Evolutionary conservation across 2,329 filamentous ascomycete species (phyloP).

Genomic region (Phoma herbarum): DNA sequence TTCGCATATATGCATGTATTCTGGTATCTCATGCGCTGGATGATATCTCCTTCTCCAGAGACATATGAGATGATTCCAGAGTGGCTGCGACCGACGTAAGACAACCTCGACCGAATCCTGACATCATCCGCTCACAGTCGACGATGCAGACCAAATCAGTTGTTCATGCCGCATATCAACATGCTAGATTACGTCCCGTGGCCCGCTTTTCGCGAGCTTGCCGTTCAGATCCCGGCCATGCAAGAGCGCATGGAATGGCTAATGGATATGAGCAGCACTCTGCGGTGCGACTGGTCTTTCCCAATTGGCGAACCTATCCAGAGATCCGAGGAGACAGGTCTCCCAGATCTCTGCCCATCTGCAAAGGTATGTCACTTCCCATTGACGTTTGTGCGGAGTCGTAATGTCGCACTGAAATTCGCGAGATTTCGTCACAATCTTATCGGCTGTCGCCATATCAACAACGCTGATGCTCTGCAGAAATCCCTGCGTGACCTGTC

Average conservation of each 20-base stretch:
- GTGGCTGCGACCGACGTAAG: conserved; percentile 37
- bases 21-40: conserved; percentile 39
- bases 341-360: conserved; percentile 26
- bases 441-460: background rate
- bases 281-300: conserved; percentile 33
- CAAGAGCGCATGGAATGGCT: conserved; percentile 39
- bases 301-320: conserved; percentile 21
- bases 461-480: background rate
- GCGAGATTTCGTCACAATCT: background rate
- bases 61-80: conserved; percentile 36
- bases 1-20: conserved; percentile 36
- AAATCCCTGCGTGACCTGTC: conserved; percentile 24
- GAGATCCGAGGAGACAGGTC: conserved; percentile 24
- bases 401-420: background rate
- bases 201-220: conserved; percentile 38
- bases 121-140: background rate
- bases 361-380: conserved; percentile 24
- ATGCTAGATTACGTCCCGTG: conserved; percentile 35
- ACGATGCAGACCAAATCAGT: conserved; percentile 31
- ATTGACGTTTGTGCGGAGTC: background rate
- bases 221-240: conserved; percentile 37
- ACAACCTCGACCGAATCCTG: background rate
- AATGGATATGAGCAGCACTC: conserved; percentile 31
- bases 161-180: conserved; percentile 39
- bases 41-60: conserved; percentile 36